These are phyloP conservation scores for Didymella pinodella DNA, from an alignment of 2,329 filamentous ascomycete genomes.

Conservation along the genomic window DNA sequence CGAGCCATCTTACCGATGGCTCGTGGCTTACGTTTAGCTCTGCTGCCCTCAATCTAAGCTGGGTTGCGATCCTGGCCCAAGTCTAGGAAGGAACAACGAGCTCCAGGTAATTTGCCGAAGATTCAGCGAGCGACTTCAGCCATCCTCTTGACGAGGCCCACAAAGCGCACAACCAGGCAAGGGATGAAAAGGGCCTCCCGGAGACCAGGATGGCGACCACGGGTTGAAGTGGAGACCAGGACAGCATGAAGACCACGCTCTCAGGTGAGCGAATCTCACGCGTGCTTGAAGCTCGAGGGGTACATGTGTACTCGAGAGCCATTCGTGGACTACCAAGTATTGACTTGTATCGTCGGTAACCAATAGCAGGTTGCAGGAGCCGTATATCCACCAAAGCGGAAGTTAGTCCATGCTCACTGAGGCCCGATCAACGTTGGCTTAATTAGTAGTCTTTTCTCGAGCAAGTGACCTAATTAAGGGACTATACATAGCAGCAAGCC, in stretches of 20 bases:
- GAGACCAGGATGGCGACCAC: conserved; percentile 27
- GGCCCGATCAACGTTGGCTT: conserved; percentile 23
- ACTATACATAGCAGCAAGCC: conserved; percentile 41
- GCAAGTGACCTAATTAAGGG: conserved; percentile 41
- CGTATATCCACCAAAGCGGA: conserved; percentile 29
- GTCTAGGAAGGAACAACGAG: conserved; percentile 1
- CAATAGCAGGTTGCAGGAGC: conserved; percentile 34
- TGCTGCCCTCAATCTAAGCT: conserved; percentile 7
- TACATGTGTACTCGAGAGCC: conserved; percentile 42
- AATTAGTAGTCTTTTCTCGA: conserved; percentile 45
- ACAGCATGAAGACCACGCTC: conserved; percentile 33
- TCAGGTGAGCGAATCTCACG: conserved; percentile 46
- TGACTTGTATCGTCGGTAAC: conserved; percentile 46
- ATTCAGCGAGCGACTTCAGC: conserved; percentile 12
- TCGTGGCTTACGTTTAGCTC: conserved; percentile 21
- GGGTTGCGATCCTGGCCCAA: conserved; percentile 11
- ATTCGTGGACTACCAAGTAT: conserved; percentile 50
- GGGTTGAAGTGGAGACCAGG: conserved; percentile 15
- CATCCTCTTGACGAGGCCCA: conserved; percentile 15
- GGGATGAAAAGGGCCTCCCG: conserved; percentile 24
- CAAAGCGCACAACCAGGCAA: conserved; percentile 22
- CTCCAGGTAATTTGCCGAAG: conserved; percentile 6
- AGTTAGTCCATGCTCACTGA: conserved; percentile 29
- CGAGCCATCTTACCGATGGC: conserved; percentile 26
- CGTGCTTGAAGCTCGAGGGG: conserved; percentile 30